Evolutionary conservation across 1,284 basidiomycete genomes (phyloP), one percentile per base, ranked within the genome.

Genomic region (Heterobasidion occidentale): DNA sequence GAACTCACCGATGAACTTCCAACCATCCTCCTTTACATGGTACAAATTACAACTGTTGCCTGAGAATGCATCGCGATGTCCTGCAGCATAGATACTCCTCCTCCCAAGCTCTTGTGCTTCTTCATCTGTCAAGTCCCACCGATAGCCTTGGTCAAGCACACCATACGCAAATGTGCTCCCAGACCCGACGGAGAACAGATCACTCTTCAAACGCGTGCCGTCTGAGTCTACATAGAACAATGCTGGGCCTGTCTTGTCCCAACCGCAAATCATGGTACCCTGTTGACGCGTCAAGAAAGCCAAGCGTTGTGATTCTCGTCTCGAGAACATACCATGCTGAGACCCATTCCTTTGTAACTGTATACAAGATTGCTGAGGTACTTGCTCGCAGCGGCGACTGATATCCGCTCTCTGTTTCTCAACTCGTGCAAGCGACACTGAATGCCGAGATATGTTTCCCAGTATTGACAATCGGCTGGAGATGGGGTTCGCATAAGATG

Each of bases 211-310:
- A 27, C 97, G 87, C 9, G 92, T 91, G 44, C 97, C 97, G 62
- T 99, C 97, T 14, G 92, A 96, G 74, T 99, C 97, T 56, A 99
- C 97, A 71, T 99, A 99, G 76, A 95, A 99, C 42, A 99, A 79
- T 12, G 92, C 86, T n/a, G 96, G 96, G 0, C 97, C 96, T 9
- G 96, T 98, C 80, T 98, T 99, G 76, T 99, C 97, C 95, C 96
- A 99, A 34, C 97, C 97, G 66, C 95, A 98, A 62, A 99, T 97
- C 97, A 99, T 99, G 2, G 97, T 99, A 57, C 97, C 97, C 92
- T 94, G 62, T 4, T 27, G 9, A 36, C 12, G 20, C n/a, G n/a
- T 44, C 8, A n/a, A n/a, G 6, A 27, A 27, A 27, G 17, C 34
- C 38, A 17, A 44, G 35, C 38, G 55, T 34, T 14, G 50, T 3